A percentile compares a stretch with the other conserved stretches of the same genome.
phyloP scores from a whole-genome alignment of 352 stramenopile species.

The Phytophthora brassicae region DNA sequence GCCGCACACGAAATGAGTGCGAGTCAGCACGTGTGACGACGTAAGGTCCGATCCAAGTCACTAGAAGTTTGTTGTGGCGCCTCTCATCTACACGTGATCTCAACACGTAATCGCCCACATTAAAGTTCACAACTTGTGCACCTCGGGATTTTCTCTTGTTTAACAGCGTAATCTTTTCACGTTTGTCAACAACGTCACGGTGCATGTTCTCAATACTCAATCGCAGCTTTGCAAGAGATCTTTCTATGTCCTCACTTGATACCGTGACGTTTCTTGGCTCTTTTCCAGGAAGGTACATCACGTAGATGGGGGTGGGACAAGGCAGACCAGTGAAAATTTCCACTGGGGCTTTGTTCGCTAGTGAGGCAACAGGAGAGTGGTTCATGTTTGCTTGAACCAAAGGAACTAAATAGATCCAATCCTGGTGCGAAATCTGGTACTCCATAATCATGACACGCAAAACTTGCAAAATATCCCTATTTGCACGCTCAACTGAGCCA shows the following conservation, averaged over 20 bases:
- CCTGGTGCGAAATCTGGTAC: slow-evolving; percentile 5
- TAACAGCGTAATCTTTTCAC: slow-evolving; percentile 7
- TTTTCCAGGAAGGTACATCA: not conserved
- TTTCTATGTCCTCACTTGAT: not conserved
- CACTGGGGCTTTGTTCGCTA: not conserved
- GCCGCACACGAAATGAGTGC: not conserved
- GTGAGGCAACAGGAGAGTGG: slow-evolving; percentile 10
- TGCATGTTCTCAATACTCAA: slow-evolving; percentile 7
- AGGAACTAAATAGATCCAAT: slow-evolving; percentile 13
- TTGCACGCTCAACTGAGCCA: slow-evolving; percentile 30
- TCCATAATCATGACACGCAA: slow-evolving; percentile 13
- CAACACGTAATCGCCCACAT: not conserved
- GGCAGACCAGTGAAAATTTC: slow-evolving; percentile 14
- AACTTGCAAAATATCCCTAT: slow-evolving; percentile 26
- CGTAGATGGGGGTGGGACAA: not conserved
- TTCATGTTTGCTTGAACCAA: slow-evolving; percentile 16
- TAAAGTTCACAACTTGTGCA: not conserved
- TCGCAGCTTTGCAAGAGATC: not conserved
- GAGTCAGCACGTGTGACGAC: not conserved
- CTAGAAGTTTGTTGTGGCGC: not conserved
- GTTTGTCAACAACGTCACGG: not conserved
- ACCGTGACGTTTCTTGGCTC: not conserved
- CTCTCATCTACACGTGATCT: not conserved
- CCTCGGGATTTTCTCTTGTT: slow-evolving; percentile 5
- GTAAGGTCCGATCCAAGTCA: not conserved